phyloP scores from a whole-genome alignment of 345 rosid species.

The Euphorbia peplus region DNA sequence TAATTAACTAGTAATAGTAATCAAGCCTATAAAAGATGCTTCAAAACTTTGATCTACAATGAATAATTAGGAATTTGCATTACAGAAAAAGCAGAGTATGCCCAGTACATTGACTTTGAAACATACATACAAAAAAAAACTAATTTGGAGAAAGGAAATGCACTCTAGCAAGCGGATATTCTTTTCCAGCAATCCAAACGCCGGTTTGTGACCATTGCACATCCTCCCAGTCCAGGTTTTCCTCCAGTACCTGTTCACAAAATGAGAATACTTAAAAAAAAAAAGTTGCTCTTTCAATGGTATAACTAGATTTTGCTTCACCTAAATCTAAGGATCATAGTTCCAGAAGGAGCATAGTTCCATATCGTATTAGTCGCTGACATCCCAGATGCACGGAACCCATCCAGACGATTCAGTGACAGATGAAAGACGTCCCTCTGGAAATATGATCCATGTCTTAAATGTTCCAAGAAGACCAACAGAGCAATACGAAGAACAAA shows the following conservation, averaged over 20 bases:
- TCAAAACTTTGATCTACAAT: too few relatives aligned
- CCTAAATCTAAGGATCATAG: neutral
- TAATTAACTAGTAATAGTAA: too few relatives aligned
- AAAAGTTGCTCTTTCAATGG: neutral
- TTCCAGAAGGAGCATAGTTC: too few relatives aligned
- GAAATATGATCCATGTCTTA: too few relatives aligned
- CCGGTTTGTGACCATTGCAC: conserved; percentile 99
- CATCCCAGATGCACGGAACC: neutral
- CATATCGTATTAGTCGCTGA: too few relatives aligned
- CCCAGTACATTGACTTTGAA: too few relatives aligned
- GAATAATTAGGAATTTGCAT: too few relatives aligned
- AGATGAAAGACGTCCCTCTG: neutral
- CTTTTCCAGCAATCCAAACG: conserved; percentile 93
- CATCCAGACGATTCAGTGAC: neutral
- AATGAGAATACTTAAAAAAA: too few relatives aligned
- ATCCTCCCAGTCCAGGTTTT: conserved; percentile 95
- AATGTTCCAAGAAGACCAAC: too few relatives aligned
- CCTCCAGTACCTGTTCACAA: conserved; percentile 64
- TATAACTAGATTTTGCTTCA: neutral
- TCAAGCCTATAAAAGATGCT: too few relatives aligned
- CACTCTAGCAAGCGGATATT: conserved; percentile 81
- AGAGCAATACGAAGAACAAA: neutral
- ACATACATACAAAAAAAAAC: neutral
- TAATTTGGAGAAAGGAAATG: conserved; percentile 75
- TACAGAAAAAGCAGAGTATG: too few relatives aligned